Conservation (phyloP, 495 filamentous ascomycete species). For the Penicillium canariense region DNA sequence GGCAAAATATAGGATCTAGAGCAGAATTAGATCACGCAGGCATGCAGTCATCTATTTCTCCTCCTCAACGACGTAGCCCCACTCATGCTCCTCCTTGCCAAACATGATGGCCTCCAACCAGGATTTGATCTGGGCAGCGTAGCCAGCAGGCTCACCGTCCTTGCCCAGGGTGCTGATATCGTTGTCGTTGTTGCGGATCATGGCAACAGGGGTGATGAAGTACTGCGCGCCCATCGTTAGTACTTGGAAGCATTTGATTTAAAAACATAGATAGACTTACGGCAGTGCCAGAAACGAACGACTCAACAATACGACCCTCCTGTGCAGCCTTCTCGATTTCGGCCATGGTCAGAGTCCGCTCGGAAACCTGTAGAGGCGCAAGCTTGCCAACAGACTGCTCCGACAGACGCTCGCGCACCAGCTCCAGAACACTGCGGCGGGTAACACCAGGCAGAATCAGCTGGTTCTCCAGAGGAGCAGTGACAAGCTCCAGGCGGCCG, state of each 20-base stretch:
- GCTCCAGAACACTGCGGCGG: slow-evolving; percentile 68
- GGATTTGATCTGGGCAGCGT: slow-evolving; percentile 67
- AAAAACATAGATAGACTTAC: slow-evolving; percentile 44
- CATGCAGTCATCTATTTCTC: slow-evolving; percentile 24
- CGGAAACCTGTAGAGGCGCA: slow-evolving; percentile 68
- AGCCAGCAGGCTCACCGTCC: slow-evolving; percentile 58
- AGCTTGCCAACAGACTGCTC: slow-evolving; percentile 34
- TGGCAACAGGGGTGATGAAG: slow-evolving; percentile 74
- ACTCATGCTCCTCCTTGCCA: slow-evolving; percentile 74
- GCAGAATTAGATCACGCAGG: neutral
- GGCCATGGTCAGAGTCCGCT: slow-evolving; percentile 74
- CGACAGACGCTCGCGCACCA: slow-evolving; percentile 61
- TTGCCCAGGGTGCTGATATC: slow-evolving; percentile 65
- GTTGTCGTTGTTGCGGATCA: slow-evolving; percentile 68
- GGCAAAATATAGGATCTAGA: neutral
- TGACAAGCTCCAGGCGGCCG: slow-evolving; percentile 70
- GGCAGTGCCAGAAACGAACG: slow-evolving; percentile 85
- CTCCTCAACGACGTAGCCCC: slow-evolving; percentile 72
- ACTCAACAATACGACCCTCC: slow-evolving; percentile 77
- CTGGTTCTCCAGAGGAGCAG: slow-evolving; percentile 74
- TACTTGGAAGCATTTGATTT: neutral
- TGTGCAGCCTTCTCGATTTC: slow-evolving; percentile 70
- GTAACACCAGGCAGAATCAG: slow-evolving; percentile 87
- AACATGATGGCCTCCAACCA: slow-evolving; percentile 87
- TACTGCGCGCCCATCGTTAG: slow-evolving; percentile 43